Base-by-base conservation (phyloP, 1,284 basidiomycete genomes). In the Heterobasidion occidentale region DNA sequence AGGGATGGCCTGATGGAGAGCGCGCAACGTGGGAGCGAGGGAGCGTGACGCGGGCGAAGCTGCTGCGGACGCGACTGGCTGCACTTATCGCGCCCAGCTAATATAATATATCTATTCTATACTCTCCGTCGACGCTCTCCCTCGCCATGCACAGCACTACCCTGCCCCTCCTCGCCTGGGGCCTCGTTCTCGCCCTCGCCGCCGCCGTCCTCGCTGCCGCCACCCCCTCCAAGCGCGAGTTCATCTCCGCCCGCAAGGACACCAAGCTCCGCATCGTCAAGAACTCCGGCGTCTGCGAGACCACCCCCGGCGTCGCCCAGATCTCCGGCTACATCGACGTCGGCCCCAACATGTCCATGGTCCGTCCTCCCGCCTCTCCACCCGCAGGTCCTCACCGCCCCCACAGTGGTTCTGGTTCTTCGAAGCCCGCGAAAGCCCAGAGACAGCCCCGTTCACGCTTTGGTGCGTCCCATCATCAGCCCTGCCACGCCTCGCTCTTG, bases 211-310 rank as follows among this genome's bases (percentile, higher is more conserved):
- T n/a, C n/a, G n/a, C n/a, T n/a, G 47, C 12, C 14, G 65, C 86
- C 52, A 63, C 70, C 19, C 4, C 27, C 27, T 27, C 27, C 27
- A 27, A 27, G 27, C 38, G 38, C 46, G 11, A 48, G 46, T 48
- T 48, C 46, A 7, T 3, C 27, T 48, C 46, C 12, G 17, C 12
- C 7, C 17, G 34, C 36, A 42, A 46, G 8, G 64, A 69, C 45
- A 58, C 67, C 1, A 67, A 61, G 46, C 63, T 87, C 11, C 77
- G 80, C 14, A 84, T 78, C 63, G 76, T 86, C 7, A 70, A 74
- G 27, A 76, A 88, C 61, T 86, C 84, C 6, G 86, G 86, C 0
- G 76, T 88, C 6, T 90, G 88, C 64, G 88, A 90, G 68, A 86
- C 80, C 6, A 86, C 84, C 0, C 78, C 83, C 1, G 81, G 79